These are phyloP conservation scores for Colletotrichum cereale DNA, from an alignment of 2,329 filamentous ascomycete species.

Conservation along the genomic window DNA sequence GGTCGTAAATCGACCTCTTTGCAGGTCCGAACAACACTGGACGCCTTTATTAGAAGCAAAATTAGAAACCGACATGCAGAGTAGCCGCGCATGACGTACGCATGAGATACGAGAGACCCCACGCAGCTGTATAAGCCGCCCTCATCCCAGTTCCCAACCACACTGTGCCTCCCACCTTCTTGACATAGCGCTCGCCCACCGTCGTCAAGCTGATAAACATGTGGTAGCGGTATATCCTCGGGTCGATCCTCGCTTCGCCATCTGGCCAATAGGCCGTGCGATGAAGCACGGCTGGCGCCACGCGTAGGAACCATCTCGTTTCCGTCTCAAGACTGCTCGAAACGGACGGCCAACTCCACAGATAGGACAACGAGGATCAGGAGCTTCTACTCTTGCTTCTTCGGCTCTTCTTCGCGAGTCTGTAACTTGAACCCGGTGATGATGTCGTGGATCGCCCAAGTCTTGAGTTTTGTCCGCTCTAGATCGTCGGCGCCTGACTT, in stretches of 20 bases:
- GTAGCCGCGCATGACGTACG: background rate
- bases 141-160: constrained; percentile 63
- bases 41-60: background rate
- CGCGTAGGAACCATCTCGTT: constrained; percentile 59
- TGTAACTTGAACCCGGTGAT: constrained; percentile 59
- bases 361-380: background rate
- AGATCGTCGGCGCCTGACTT: constrained; percentile 13
- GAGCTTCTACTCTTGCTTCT: constrained; percentile 32
- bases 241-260: constrained; percentile 51
- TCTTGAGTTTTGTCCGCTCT: background rate
- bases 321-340: constrained; percentile 37
- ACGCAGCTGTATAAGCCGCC: constrained; percentile 25
- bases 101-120: background rate
- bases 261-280: constrained; percentile 49
- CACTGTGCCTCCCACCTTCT: constrained; percentile 60
- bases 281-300: constrained; percentile 56
- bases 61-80: too few relatives aligned
- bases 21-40: background rate
- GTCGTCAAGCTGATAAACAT: constrained; percentile 63
- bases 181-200: constrained; percentile 60
- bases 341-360: background rate
- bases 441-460: background rate
- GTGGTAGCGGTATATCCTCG: constrained; percentile 59
- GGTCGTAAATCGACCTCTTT: too few relatives aligned
- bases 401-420: constrained; percentile 60